A percentile compares a stretch with the other conserved stretches of the same genome.
phyloP scores from a whole-genome alignment of 176 grass and related monocot species.

The Panicum miliaceum region DNA sequence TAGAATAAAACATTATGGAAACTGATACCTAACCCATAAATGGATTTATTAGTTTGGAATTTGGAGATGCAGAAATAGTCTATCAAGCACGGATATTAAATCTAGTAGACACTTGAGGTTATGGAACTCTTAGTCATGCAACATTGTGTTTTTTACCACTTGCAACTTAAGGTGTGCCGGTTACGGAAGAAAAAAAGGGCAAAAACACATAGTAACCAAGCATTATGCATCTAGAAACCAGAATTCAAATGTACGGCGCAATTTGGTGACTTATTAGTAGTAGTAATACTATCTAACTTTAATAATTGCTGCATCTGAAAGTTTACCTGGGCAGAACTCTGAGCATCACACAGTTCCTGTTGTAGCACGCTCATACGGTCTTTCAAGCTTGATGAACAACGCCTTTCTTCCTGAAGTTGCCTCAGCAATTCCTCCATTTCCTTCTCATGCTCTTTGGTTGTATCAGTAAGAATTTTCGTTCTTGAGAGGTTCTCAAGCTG shows the following conservation, averaged over 20 bases:
- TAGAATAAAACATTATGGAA: neutral
- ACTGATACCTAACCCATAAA: neutral
- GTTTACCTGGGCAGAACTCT: conserved; percentile 66
- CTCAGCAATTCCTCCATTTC: conserved; percentile 60
- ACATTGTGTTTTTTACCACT: neutral
- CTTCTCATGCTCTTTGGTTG: conserved; percentile 60
- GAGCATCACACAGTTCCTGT: conserved; percentile 60
- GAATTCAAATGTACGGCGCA: conserved; percentile 8
- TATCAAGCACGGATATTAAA: neutral
- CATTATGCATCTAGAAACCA: conserved; percentile 16
- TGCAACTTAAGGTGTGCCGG: neutral
- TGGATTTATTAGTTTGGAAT: conserved; percentile 18
- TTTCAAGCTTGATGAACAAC: conserved; percentile 51
- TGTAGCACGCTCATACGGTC: conserved; percentile 44
- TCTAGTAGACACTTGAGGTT: neutral
- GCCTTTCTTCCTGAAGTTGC: conserved; percentile 75
- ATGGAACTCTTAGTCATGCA: neutral
- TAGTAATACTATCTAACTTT: neutral
- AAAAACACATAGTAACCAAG: conserved; percentile 20
- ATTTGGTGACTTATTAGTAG: neutral
- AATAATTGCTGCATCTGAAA: conserved; percentile 17
- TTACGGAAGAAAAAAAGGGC: neutral
- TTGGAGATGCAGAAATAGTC: conserved; percentile 14
- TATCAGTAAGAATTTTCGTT: conserved; percentile 60
- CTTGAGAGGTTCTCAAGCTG: conserved; percentile 69